Percentiles rank a stretch among this genome's conserved stretches.
These are phyloP conservation scores for Jatropha curcas DNA, from an alignment of 345 rosid species.

Conservation along the genomic window DNA sequence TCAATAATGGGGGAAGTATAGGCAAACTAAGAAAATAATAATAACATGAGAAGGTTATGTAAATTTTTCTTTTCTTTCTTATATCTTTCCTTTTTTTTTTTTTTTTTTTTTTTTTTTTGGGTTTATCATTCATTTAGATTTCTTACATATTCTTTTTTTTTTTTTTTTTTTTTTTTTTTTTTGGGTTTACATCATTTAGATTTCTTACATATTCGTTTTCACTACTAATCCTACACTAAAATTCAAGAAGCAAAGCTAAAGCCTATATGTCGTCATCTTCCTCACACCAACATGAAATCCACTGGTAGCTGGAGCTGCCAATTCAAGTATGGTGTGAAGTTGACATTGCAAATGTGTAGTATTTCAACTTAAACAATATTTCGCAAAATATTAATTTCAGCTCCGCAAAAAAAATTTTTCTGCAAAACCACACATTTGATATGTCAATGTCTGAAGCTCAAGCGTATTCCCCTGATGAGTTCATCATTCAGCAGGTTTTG, in stretches of 20 bases:
- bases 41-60: neutral
- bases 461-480: neutral
- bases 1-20: neutral
- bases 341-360: neutral
- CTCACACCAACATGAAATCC: no score
- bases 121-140: neutral
- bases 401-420: neutral
- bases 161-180: neutral
- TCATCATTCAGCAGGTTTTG: slow-evolving; percentile 1
- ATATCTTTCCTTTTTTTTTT: no score
- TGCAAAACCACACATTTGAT: neutral
- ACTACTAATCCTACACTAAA: slow-evolving; percentile 2
- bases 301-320: neutral
- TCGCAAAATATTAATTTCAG: neutral
- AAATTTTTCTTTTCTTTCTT: neutral
- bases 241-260: slow-evolving; percentile 2
- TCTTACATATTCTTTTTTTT: no score
- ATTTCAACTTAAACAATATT: neutral
- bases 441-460: neutral
- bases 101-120: neutral
- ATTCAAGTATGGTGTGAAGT: neutral
- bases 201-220: neutral
- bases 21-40: neutral
- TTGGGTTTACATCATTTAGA: neutral
- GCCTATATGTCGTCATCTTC: slow-evolving; percentile 4